These are phyloP conservation scores for Pleurotus eryngii DNA, from an alignment of 768 basidiomycete species.

Conservation along the genomic window DNA sequence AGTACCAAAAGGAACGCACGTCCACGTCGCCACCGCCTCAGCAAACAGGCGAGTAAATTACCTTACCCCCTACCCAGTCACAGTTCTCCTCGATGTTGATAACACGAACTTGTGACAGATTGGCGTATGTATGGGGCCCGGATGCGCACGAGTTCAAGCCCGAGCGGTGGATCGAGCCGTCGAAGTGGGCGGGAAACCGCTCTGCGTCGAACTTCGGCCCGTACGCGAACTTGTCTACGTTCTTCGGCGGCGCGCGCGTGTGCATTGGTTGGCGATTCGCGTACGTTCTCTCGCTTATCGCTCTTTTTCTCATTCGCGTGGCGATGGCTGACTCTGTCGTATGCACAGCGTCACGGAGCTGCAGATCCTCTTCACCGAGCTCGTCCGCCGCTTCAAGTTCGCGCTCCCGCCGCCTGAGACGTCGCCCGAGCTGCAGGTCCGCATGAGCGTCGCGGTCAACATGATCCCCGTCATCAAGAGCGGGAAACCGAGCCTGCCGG, in stretches of 20 bases:
- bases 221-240: conserved; percentile 1
- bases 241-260: conserved; percentile 1
- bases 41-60: conserved; percentile 8
- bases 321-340: too few species aligned
- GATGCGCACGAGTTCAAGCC: conserved; percentile 8
- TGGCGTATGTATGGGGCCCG: conserved; percentile 12
- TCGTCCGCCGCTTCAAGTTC: conserved; percentile 11
- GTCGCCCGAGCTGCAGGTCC: not conserved
- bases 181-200: not conserved
- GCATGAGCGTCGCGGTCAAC: conserved; percentile 4
- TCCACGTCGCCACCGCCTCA: conserved; percentile 9
- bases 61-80: not conserved
- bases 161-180: conserved; percentile 4
- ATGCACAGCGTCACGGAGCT: conserved; percentile 10
- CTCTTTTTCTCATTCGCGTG: too few species aligned
- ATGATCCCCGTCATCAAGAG: not conserved
- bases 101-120: not conserved
- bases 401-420: conserved; percentile 2
- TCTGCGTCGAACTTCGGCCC: not conserved
- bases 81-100: not conserved
- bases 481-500: conserved; percentile 2
- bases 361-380: conserved; percentile 12
- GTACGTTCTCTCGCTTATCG: conserved; percentile 1
- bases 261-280: conserved; percentile 14
- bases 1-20: conserved; percentile 8